Evolutionary conservation across 129 eudicot genomes (phyloP), one percentile per base, ranked within the genome.

Genomic region (Pittosporum tobira): DNA sequence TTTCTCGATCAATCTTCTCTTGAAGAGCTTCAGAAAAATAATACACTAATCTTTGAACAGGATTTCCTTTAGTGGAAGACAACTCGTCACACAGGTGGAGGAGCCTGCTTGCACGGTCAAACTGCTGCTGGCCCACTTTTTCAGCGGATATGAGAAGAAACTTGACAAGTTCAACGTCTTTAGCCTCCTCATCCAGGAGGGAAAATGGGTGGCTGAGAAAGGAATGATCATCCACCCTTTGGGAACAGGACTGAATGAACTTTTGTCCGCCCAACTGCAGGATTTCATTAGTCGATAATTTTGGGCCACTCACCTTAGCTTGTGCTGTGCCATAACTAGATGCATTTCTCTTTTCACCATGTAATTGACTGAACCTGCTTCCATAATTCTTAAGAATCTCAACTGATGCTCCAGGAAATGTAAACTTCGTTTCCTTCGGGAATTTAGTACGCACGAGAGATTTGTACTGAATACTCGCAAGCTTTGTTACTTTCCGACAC

Each of bases 91-190:
- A 75, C 3, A 14, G 28, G 3, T 15, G 16, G 4, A 75, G 63
- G 50, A 65, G 51, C 30, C 52, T 51, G 16, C 59, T 50, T 18
- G 80, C 75, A 1, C 34, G 28, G 15, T 64, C 68, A 59, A 6
- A 69, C 19, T 69, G 53, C 43, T 64, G 38, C 11, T 13, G 3
- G 20, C 51, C 63, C 5, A 75, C 80, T 31, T 69, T 58, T 54
- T 70, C 72, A 43, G 80, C 75, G 10, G 80, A 50, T 26, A 70
- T 66, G 14, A 63, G 55, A 34, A 75, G 75, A 34, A 53, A 58
- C 20, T 47, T 60, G n/a, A 53, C 64, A 12, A 75, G 75, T 37
- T 69, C 72, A 1, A 75, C 60, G 10, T 75, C 72, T 38, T 42
- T 20, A 24, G 23, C n/a, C n/a, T 63, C 75, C 19, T 69, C 63